These are phyloP conservation scores for Starmerella gropengiesseri DNA, from an alignment of 805 yeast species.

Conservation along the genomic window DNA sequence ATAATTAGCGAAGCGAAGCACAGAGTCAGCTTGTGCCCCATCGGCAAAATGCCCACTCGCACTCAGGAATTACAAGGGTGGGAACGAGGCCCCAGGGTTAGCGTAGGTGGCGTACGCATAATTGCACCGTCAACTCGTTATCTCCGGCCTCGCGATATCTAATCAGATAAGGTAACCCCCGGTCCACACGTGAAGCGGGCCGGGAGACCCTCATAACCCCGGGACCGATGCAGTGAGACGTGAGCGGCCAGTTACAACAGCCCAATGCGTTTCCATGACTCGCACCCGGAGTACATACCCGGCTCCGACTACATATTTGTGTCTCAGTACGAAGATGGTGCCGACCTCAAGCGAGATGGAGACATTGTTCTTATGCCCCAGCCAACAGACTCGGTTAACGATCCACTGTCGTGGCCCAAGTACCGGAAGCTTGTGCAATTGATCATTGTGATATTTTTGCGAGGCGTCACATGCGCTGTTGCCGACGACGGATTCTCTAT, in stretches of 20 bases:
- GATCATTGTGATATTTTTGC: conserved; percentile 29
- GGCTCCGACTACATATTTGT: conserved; percentile 30
- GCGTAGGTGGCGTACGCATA: no score
- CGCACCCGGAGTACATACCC: conserved; percentile 17
- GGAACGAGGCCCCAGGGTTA: no score
- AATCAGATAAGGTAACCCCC: no score
- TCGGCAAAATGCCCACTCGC: no score
- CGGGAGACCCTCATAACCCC: no score
- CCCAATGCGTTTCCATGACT: background rate
- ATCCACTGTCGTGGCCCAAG: conserved; percentile 53
- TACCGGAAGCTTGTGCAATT: conserved; percentile 38
- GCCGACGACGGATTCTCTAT: conserved; percentile 65
- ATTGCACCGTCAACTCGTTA: no score
- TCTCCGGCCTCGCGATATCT: background rate
- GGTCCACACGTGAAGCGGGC: no score
- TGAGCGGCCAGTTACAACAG: background rate
- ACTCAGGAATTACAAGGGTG: no score
- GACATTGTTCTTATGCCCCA: conserved; percentile 48
- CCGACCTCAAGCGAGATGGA: conserved; percentile 24
- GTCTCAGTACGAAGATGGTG: conserved; percentile 26
- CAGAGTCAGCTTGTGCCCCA: no score
- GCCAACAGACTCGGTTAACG: conserved; percentile 56
- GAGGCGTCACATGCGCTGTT: conserved; percentile 40
- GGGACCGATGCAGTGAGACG: no score
- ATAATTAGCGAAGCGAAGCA: no score